Conservation (phyloP, 768 basidiomycete species). For the Suillus placidus region DNA sequence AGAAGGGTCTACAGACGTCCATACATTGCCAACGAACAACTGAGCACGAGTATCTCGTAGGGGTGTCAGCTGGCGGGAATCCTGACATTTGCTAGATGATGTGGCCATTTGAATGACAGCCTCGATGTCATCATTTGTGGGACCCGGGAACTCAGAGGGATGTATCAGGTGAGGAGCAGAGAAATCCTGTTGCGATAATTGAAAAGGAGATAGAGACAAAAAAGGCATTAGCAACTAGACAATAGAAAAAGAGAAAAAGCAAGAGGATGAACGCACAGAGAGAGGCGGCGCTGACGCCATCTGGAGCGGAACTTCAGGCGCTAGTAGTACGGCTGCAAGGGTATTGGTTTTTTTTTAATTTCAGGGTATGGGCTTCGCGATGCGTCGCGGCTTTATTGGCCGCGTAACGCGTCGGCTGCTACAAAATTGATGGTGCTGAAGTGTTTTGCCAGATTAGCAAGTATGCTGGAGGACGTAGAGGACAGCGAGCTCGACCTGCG, state of each 20-base stretch:
- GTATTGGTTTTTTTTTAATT: constrained; percentile 10
- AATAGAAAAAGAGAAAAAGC: neutral
- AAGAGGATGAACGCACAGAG: constrained; percentile 13
- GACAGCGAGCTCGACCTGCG: constrained; percentile 12
- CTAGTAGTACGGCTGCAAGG: constrained; percentile 11
- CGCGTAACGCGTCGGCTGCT: constrained; percentile 6
- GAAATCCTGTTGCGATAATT: constrained; percentile 16
- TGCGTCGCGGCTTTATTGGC: neutral
- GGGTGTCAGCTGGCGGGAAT: constrained; percentile 46
- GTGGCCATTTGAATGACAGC: constrained; percentile 93
- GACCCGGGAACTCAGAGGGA: constrained; percentile 29
- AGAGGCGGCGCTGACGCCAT: constrained; percentile 21
- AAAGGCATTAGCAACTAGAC: neutral
- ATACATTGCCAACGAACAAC: constrained; percentile 93
- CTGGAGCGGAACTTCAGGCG: constrained; percentile 1
- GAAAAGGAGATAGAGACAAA: neutral
- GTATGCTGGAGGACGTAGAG: neutral
- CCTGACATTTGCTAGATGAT: constrained; percentile 56
- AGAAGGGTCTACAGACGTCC: constrained; percentile 31
- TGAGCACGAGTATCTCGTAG: constrained; percentile 89
- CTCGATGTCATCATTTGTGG: constrained; percentile 86
- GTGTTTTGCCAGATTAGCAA: constrained; percentile 1
- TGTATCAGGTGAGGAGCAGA: neutral
- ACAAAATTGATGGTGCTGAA: constrained; percentile 1
- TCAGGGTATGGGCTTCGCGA: constrained; percentile 14